A percentile compares a stretch with the other conserved stretches of the same genome.
Conservation (phyloP, 768 basidiomycete genomes). For the Rhodosporidiobolus sp. region DNA sequence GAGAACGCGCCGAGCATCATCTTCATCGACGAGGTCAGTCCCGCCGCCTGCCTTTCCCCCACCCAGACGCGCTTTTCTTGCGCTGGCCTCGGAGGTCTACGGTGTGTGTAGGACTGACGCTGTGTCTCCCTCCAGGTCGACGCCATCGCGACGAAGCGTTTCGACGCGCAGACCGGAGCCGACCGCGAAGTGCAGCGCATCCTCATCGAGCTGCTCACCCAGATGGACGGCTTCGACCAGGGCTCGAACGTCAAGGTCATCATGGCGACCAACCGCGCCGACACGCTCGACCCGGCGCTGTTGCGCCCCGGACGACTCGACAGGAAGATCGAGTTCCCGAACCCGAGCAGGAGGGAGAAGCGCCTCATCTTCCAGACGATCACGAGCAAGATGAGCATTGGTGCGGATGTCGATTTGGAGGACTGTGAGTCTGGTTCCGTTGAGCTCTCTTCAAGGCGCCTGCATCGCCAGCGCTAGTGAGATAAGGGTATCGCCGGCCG, state of each 20-base stretch:
- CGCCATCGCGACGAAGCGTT: slow-evolving; percentile 98
- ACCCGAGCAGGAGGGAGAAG: slow-evolving; percentile 88
- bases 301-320: slow-evolving; percentile 96
- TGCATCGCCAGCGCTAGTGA: neutral
- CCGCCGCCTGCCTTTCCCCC: neutral
- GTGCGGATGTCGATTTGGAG: slow-evolving; percentile 95
- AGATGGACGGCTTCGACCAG: slow-evolving; percentile 99
- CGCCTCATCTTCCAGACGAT: slow-evolving; percentile 97
- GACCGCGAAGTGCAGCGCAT: slow-evolving; percentile 99
- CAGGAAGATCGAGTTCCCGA: slow-evolving; percentile 97
- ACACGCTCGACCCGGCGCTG: slow-evolving; percentile 94
- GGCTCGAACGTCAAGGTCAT: slow-evolving; percentile 99
- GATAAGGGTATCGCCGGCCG: too few species aligned
- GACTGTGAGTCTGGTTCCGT: slow-evolving; percentile 66
- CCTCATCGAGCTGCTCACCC: slow-evolving; percentile 89
- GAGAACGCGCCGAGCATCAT: slow-evolving; percentile 98
- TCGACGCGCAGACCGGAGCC: slow-evolving; percentile 98
- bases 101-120: neutral
- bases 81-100: neutral
- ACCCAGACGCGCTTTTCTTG: neutral
- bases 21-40: slow-evolving; percentile 77
- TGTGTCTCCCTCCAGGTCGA: slow-evolving; percentile 61
- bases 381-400: slow-evolving; percentile 94
- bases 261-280: slow-evolving; percentile 98
- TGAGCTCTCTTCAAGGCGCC: neutral